Percentiles rank a stretch among this genome's conserved stretches.
phyloP scores from a whole-genome alignment of 257 asterid species.

The Solanum etuberosum region DNA sequence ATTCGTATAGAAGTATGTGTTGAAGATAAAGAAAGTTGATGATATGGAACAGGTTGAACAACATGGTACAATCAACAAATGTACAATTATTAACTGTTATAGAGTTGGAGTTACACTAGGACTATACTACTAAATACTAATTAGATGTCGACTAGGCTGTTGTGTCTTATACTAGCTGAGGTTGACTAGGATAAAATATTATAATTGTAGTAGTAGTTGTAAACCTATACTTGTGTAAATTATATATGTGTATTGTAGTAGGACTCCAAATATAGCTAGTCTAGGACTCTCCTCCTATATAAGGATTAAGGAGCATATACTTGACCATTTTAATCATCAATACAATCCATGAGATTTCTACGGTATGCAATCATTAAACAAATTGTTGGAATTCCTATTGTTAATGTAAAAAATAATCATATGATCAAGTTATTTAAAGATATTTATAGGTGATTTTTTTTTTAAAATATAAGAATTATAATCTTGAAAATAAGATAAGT shows the following conservation, averaged over 20 bases:
- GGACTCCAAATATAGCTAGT: too few relatives aligned
- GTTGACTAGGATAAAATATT: too few relatives aligned
- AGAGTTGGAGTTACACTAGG: neutral
- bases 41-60: neutral
- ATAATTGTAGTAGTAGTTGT: too few relatives aligned
- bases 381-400: neutral
- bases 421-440: neutral
- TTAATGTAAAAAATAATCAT: neutral
- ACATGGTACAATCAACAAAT: too few relatives aligned
- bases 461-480: neutral
- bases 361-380: too few relatives aligned
- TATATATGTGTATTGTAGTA: too few relatives aligned
- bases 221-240: too few relatives aligned
- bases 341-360: too few relatives aligned
- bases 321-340: too few relatives aligned
- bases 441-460: neutral
- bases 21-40: neutral
- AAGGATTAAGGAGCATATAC: neutral
- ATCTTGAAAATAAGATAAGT: neutral
- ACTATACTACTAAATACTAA: too few relatives aligned
- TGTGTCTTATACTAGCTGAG: neutral
- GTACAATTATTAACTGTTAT: neutral
- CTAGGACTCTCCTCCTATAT: too few relatives aligned
- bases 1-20: neutral
- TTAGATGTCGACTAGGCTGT: neutral